Percentiles rank a stretch among this genome's conserved stretches.
Conservation (phyloP, 192 early-diverging fungal genomes). For the Backusella luteola region DNA sequence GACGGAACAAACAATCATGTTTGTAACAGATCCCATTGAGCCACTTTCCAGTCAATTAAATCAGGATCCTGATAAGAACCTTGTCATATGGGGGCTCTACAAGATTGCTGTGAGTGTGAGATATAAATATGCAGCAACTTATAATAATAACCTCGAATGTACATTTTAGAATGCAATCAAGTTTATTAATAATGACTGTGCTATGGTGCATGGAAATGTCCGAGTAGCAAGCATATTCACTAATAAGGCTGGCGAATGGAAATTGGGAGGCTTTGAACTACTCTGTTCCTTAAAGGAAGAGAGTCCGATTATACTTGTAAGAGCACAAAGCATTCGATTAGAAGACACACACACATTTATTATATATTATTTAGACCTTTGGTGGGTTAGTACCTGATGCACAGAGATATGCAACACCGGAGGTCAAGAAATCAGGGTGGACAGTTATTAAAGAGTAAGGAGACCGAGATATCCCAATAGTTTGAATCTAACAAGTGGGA, state of each 20-base stretch:
- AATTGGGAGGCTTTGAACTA: constrained; percentile 86
- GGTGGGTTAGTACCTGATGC: constrained; percentile 64
- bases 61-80: constrained; percentile 50
- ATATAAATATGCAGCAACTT: not conserved
- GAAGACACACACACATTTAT: too few species aligned
- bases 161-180: constrained; percentile 68
- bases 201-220: constrained; percentile 87
- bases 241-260: constrained; percentile 94
- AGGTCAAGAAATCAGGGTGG: constrained; percentile 65
- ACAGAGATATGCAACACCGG: constrained; percentile 70
- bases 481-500: not conserved
- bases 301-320: constrained; percentile 57
- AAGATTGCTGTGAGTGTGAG: constrained; percentile 71
- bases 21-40: constrained; percentile 83
- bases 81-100: constrained; percentile 85
- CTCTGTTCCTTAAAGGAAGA: constrained; percentile 71
- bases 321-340: not conserved
- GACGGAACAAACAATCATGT: constrained; percentile 67
- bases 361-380: constrained; percentile 45
- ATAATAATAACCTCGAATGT: too few species aligned
- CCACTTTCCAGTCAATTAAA: constrained; percentile 63
- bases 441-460: constrained; percentile 57
- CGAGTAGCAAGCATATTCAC: constrained; percentile 77
- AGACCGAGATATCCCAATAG: constrained; percentile 3
- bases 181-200: constrained; percentile 86